phyloP scores from a whole-genome alignment of 768 basidiomycete genomes.

The Chalciporus pseudorubinellus region DNA sequence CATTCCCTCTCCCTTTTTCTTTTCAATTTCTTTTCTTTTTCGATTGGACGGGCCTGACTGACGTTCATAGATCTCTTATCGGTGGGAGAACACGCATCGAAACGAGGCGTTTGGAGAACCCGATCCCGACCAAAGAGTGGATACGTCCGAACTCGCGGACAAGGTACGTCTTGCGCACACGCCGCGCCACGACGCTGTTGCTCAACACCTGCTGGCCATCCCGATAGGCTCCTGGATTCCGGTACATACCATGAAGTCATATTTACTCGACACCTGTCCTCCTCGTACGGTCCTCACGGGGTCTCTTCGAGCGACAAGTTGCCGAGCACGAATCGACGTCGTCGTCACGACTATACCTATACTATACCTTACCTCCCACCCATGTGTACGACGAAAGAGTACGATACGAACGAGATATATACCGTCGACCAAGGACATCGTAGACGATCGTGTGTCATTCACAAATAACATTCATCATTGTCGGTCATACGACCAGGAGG shows the following conservation, averaged over 20 bases:
- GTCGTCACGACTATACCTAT: too few species aligned
- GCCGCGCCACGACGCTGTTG: background rate
- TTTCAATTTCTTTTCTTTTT: too few species aligned
- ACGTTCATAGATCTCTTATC: slow-evolving; percentile 53
- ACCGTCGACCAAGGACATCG: too few species aligned
- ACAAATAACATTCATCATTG: slow-evolving; percentile 4
- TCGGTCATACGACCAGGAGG: background rate
- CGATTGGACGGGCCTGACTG: background rate
- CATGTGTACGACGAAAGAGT: too few species aligned
- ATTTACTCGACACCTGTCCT: too few species aligned
- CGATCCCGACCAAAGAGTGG: slow-evolving; percentile 45
- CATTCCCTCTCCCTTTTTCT: too few species aligned
- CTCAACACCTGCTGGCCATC: background rate
- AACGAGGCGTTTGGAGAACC: slow-evolving; percentile 53
- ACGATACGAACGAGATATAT: background rate
- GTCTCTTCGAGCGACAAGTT: too few species aligned
- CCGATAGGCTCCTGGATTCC: slow-evolving; percentile 56
- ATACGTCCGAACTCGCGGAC: slow-evolving; percentile 66
- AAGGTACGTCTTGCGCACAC: slow-evolving; percentile 47
- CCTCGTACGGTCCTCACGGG: too few species aligned
- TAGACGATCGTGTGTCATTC: background rate
- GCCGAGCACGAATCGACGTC: background rate
- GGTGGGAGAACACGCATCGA: slow-evolving; percentile 56
- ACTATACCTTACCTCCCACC: too few species aligned
- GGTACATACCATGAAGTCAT: slow-evolving; percentile 46